A percentile compares a stretch with the other conserved stretches of the same genome.
Conservation (phyloP, 208 protist species). For the Leishmania lainsoni region DNA sequence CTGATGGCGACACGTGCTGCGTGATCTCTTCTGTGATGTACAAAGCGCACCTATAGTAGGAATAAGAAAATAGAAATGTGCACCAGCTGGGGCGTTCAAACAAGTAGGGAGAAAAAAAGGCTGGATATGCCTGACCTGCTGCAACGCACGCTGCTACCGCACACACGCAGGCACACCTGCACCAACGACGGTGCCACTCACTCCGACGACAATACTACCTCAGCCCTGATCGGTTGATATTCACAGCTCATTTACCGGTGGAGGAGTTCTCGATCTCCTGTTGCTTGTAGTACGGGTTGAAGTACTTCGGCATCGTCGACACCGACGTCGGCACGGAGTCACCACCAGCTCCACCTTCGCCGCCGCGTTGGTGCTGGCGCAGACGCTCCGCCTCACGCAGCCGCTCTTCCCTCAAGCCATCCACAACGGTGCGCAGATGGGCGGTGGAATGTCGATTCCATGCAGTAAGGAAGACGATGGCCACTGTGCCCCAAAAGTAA, state of each 20-base stretch:
- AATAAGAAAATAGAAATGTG: background rate
- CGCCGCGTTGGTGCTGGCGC: constrained; percentile 33
- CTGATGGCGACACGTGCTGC: too few relatives aligned
- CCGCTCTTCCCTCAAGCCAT: constrained; percentile 63
- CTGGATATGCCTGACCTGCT: background rate
- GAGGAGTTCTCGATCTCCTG: constrained; percentile 45
- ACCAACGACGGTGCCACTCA: background rate
- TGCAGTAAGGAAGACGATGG: constrained; percentile 52
- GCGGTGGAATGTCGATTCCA: constrained; percentile 74
- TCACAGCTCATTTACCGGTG: constrained; percentile 15
- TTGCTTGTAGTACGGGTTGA: constrained; percentile 59
- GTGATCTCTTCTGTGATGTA: background rate
- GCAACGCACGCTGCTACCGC: background rate
- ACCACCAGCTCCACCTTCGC: background rate
- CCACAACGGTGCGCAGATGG: constrained; percentile 63
- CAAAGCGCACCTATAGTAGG: background rate
- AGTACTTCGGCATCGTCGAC: constrained; percentile 45
- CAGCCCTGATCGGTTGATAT: too few relatives aligned
- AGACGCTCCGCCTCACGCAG: constrained; percentile 60
- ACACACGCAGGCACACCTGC: background rate
- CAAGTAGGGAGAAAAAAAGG: background rate
- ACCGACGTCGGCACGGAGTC: constrained; percentile 9
- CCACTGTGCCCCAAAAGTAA: constrained; percentile 62
- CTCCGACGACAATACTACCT: background rate
- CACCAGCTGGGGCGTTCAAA: background rate